Evolutionary conservation across 2,329 filamentous ascomycete genomes (phyloP), one percentile per base, ranked within the genome.

Genomic region (Cladosporium phlei): DNA sequence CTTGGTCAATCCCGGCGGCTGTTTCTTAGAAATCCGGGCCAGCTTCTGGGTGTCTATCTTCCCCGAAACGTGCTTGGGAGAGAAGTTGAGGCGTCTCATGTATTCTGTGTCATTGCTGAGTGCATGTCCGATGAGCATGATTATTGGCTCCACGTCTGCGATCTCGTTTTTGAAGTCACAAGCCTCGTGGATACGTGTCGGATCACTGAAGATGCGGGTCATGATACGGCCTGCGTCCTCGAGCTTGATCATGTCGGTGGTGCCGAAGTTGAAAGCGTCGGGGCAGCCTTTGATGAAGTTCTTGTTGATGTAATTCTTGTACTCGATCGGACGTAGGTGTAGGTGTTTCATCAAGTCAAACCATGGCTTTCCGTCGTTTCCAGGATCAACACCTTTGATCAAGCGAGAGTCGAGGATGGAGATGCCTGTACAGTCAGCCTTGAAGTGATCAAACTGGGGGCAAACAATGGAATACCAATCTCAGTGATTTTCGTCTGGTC

Each of bases 81-180:
- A 73, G 59, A 85, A 83, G 8, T 82, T 82, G n/a, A 91, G 60
- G 2, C 68, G 66, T 2, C 70, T 65, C 8, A 95, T 74, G 61
- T 85, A 88, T 0, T 69, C 67, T 49, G 95, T 70, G 59, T 97
- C 93, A 8, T 74, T 65, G 1, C 66, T 58, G 7, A 85, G 66
- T 48, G 86, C 83, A 60, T 96, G 90, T 14, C 88, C 93, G 2
- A 96, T 80, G 12, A 97, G 71, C 17, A 95, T 71, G 34, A 95
- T 68, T 28, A 79, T 81, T 5, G 29, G 38, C 12, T 12, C 37
- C n/a, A 24, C 48, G 33, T 46, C 27, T 4, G 27, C 7, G n/a
- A 47, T 34, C 21, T 30, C 27, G 11, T 20, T 25, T 1, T 11
- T 12, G 7, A 39, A 6, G 24, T 35, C 17, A 17, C 16, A 40